Evolutionary conservation across 2,329 filamentous ascomycete species (phyloP), one percentile per base, ranked within the genome.

Genomic region (Beauveria sp.): DNA sequence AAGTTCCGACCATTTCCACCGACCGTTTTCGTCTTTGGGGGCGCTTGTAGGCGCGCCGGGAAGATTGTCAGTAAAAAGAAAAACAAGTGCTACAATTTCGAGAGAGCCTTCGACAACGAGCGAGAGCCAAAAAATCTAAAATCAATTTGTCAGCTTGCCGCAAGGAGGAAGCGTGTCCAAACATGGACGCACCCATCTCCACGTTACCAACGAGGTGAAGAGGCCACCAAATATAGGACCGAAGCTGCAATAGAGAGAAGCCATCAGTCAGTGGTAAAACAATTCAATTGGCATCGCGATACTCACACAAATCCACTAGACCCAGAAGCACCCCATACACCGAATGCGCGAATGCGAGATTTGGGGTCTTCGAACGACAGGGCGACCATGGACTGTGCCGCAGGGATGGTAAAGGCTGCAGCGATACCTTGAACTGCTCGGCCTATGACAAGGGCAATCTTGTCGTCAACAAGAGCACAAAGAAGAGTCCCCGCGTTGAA

Each of bases 281-380:
- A 30, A 30, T 4, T 9, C 7, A 12, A n/a, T 12, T 22, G 20
- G 42, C 16, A 24, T 26, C 1, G 7, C 22, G 3, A 26, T 20
- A 38, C 62, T 43, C 34, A 62, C 60, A 64, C 60, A 40, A 64
- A 64, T 9, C 62, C 62, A 18, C 51, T 62, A 3, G 60, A 64
- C n/a, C 62, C 62, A 10, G 60, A 50, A 5, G 62, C 62, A n/a
- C 60, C 62, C 62, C 62, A 64, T 5, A 58, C 49, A 6, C 49
- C 60, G 16, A 62, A 62, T n/a, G 62, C 62, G 45, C 62, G 62
- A 51, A 62, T 38, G 20, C 62, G 62, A 30, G 38, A 26, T 22
- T 54, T 38, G 5, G 62, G 38, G 28, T 62, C 60, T 22, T 62
- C 47, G 22, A 64, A 64, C 1, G 55, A 64, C 43, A 64, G 20